Evolutionary conservation across 2,329 filamentous ascomycete genomes (phyloP), one percentile per base, ranked within the genome.

Genomic region (Stagonosporopsis vannaccii): DNA sequence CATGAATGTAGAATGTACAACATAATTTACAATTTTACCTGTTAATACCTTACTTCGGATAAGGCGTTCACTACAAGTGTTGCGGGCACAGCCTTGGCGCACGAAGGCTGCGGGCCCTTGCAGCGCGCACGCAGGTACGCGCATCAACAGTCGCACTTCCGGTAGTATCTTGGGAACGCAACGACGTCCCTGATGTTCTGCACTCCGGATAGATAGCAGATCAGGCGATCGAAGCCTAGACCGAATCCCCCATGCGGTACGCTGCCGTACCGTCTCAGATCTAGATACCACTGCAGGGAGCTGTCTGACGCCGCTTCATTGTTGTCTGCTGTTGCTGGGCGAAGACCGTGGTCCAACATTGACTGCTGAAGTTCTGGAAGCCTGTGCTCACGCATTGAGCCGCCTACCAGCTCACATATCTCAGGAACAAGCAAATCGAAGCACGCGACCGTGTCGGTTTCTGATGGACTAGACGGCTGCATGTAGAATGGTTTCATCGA

Each of bases 401-500:
- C 93, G 23, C 93, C 93, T 2, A 90, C 91, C 44, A 97, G 85
- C 77, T 97, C 93, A 72, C 91, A 92, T 54, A 94, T 83, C 56
- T 92, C 90, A 15, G 92, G 92, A 15, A 97, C 87, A 15, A 97
- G 81, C 43, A 97, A 84, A 75, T 97, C 93, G 73, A 97, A 97
- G 78, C 92, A 96, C 57, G 92, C 91, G 12, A 92, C 92, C 4
- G 92, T 50, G 26, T 51, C 62, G 22, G 56, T 47, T 28, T 43
- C 23, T 15, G 51, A 40, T 26, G 62, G 56, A 49, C 46, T 59
- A 28, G 73, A 75, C 15, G 86, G 85, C 2, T 85, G 76, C 90
- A 92, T 93, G 76, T 93, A 99, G 78, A 98, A 99, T 11, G 94
- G 91, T 78, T 99, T 99, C 74, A 95, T 87, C 43, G 82, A 81